Evolutionary conservation across 31 red algal genomes (phyloP).

Genomic region (Asparagopsis taxiformis): DNA sequence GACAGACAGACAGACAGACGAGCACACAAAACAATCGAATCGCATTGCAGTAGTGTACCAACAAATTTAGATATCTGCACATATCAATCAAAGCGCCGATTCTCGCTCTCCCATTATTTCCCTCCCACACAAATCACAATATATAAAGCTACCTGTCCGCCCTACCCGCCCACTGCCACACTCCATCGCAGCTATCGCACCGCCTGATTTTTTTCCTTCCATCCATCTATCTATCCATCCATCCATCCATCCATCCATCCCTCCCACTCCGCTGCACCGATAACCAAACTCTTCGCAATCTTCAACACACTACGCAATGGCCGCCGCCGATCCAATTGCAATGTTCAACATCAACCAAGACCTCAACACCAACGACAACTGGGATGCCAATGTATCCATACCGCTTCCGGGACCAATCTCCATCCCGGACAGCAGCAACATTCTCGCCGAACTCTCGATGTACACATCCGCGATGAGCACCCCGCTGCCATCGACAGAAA

Average conservation of each 20-base stretch:
- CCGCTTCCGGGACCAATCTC: conserved; percentile 3
- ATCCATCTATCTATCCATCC: too few species aligned
- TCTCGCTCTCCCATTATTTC: conserved; percentile 1
- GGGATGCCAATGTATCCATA: conserved; percentile 19
- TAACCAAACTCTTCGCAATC: conserved; percentile 4
- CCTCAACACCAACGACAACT: conserved; percentile 6
- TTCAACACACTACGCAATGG: background rate
- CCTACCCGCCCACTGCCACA: background rate
- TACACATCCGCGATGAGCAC: conserved; percentile 47
- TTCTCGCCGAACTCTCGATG: conserved; percentile 49
- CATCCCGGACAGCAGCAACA: conserved; percentile 15
- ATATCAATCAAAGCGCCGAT: too few species aligned
- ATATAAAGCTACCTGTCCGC: conserved; percentile 20
- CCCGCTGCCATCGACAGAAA: conserved; percentile 18
- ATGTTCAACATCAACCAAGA: background rate
- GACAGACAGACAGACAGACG: too few species aligned
- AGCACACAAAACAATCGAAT: too few species aligned
- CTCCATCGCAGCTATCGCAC: background rate
- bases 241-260: background rate
- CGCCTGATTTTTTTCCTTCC: background rate
- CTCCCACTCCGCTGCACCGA: background rate
- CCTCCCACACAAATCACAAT: background rate
- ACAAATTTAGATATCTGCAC: too few species aligned
- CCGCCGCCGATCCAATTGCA: background rate
- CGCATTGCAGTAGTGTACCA: too few species aligned